Percentiles rank a stretch among this genome's conserved stretches.
These are phyloP conservation scores for Fusarium sublunatum DNA, from an alignment of 2,329 filamentous ascomycete species.

Conservation along the genomic window DNA sequence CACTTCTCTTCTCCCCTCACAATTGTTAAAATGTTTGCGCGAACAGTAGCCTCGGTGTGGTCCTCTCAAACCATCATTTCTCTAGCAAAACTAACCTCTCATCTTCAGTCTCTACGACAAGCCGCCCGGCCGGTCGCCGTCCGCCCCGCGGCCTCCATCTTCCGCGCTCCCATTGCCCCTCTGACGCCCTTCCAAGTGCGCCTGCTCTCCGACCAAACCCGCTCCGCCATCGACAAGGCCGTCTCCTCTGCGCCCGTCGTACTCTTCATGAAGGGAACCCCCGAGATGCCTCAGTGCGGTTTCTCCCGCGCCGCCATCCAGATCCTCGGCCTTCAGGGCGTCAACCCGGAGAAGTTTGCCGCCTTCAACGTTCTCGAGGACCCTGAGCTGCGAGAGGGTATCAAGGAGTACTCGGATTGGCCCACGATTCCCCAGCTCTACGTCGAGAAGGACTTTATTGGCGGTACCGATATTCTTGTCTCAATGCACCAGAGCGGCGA, in stretches of 20 bases:
- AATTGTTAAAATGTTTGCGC: constrained; percentile 43
- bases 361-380: constrained; percentile 98
- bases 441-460: constrained; percentile 93
- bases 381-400: constrained; percentile 84
- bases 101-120: constrained; percentile 52
- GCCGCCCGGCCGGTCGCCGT: constrained; percentile 51
- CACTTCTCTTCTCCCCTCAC: constrained; percentile 23
- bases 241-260: constrained; percentile 90
- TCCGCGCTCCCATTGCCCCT: constrained; percentile 43
- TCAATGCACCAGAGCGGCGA: constrained; percentile 98
- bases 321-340: constrained; percentile 92
- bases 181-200: constrained; percentile 62
- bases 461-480: constrained; percentile 96
- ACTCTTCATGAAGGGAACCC: constrained; percentile 99
- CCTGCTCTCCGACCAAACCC: constrained; percentile 82
- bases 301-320: constrained; percentile 96
- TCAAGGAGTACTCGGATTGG: constrained; percentile 99
- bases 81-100: constrained; percentile 13
- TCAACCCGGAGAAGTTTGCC: constrained; percentile 95
- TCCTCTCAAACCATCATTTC: neutral
- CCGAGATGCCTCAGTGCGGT: constrained; percentile 94
- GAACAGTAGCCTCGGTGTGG: constrained; percentile 45
- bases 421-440: constrained; percentile 98
- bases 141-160: constrained; percentile 40
- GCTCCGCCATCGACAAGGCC: constrained; percentile 88